Evolutionary conservation across 2,329 filamentous ascomycete genomes (phyloP).

Genomic region (Aspergillus oerlinghausenensis): DNA sequence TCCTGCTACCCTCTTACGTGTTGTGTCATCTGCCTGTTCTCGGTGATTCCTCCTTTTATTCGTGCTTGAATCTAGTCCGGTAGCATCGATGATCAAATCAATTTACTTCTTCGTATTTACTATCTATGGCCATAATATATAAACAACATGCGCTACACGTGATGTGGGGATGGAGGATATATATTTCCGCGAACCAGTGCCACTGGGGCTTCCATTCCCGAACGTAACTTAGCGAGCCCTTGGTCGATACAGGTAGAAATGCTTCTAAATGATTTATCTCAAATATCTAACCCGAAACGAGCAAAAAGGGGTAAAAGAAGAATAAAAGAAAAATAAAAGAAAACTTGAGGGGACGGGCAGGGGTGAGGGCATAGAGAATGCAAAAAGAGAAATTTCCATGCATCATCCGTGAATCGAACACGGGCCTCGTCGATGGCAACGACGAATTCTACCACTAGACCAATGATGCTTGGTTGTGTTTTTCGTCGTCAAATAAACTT

Average conservation of each 20-base stretch:
- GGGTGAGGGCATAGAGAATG: background rate
- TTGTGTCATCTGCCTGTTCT: background rate
- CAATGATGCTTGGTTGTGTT: conserved; percentile 40
- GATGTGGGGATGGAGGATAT: background rate
- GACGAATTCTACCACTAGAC: conserved; percentile 42
- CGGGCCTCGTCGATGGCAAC: conserved; percentile 42
- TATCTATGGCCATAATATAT: background rate
- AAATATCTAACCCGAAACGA: background rate
- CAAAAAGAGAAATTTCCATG: conserved; percentile 20
- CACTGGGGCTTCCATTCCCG: no score
- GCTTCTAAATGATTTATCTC: no score
- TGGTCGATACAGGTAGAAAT: no score
- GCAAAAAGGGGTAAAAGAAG: no score
- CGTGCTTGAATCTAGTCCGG: background rate
- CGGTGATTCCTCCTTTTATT: background rate
- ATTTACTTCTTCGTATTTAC: background rate
- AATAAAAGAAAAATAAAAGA: background rate
- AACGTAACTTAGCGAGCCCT: no score
- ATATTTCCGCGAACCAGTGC: background rate
- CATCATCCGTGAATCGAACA: conserved; percentile 44
- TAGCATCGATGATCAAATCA: background rate
- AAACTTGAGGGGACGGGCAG: background rate
- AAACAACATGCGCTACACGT: background rate
- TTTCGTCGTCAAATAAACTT: no score
- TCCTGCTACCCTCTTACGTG: background rate